phyloP scores from a whole-genome alignment of 192 early-diverging fungal species.

The Coemansia sp. region DNA sequence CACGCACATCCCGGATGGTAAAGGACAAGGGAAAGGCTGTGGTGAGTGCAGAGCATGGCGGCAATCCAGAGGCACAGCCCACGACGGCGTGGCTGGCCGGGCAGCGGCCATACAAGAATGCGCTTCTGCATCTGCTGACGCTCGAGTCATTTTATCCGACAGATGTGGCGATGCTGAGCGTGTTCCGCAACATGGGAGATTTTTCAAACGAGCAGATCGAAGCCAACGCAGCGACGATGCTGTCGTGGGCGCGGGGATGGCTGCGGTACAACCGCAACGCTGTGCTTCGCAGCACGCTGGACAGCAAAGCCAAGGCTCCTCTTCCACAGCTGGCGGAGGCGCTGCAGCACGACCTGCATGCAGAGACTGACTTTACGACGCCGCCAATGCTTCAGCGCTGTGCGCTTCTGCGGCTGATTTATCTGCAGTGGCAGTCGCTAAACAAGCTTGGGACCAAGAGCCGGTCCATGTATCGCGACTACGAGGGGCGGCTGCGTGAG shows the following conservation, averaged over 20 bases:
- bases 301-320: slow-evolving; percentile 33
- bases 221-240: slow-evolving; percentile 21
- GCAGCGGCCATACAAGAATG: slow-evolving; percentile 47
- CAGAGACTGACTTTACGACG: slow-evolving; percentile 32
- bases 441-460: slow-evolving; percentile 52
- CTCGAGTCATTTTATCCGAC: slow-evolving; percentile 56
- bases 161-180: slow-evolving; percentile 48
- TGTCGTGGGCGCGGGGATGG: slow-evolving; percentile 57
- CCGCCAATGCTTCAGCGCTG: slow-evolving; percentile 28
- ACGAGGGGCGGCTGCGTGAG: slow-evolving; percentile 43
- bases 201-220: slow-evolving; percentile 48
- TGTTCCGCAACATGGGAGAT: slow-evolving; percentile 38
- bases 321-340: slow-evolving; percentile 42
- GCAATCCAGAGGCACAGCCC: slow-evolving; percentile 38
- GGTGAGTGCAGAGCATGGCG: neutral
- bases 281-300: slow-evolving; percentile 39
- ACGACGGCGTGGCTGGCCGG: slow-evolving; percentile 29
- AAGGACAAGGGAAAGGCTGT: slow-evolving; percentile 19
- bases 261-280: slow-evolving; percentile 54
- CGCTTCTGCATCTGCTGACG: slow-evolving; percentile 42
- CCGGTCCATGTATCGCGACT: slow-evolving; percentile 51
- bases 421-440: slow-evolving; percentile 43
- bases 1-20: neutral
- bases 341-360: slow-evolving; percentile 49
- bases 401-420: slow-evolving; percentile 42